A percentile compares a stretch with the other conserved stretches of the same genome.
Evolutionary conservation across 768 basidiomycete genomes (phyloP).

Genomic region (Hortiboletus flavorubellus): DNA sequence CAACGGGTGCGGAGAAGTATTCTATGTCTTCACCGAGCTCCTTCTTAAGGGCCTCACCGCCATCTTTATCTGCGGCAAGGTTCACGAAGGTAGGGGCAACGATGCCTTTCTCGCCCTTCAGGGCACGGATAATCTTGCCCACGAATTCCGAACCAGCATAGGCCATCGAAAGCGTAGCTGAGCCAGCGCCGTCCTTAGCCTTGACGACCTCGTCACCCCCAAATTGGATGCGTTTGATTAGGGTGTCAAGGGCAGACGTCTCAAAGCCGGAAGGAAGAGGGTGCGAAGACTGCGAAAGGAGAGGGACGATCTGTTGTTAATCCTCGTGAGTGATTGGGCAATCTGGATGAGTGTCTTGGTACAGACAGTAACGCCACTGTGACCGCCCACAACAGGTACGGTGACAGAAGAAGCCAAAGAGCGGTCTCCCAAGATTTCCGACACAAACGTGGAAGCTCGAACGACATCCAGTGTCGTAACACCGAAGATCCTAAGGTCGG

Average conservation of each 20-base stretch:
- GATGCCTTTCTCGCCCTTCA: slow-evolving; percentile 87
- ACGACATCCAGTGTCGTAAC: slow-evolving; percentile 98
- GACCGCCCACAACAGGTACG: slow-evolving; percentile 93
- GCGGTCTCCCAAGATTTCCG: slow-evolving; percentile 68
- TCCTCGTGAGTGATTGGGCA: slow-evolving; percentile 6
- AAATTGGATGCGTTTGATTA: slow-evolving; percentile 87
- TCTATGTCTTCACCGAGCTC: slow-evolving; percentile 75
- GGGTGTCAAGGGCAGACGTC: slow-evolving; percentile 47
- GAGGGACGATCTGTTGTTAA: slow-evolving; percentile 71
- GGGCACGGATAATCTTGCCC: slow-evolving; percentile 73
- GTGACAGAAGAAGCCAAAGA: slow-evolving; percentile 57
- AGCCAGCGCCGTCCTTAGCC: slow-evolving; percentile 89
- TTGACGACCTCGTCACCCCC: slow-evolving; percentile 98
- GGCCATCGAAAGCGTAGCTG: slow-evolving; percentile 96
- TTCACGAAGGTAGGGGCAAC: slow-evolving; percentile 83
- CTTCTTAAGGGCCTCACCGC: slow-evolving; percentile 69
- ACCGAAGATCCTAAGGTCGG: slow-evolving; percentile 75
- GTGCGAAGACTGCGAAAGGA: slow-evolving; percentile 87
- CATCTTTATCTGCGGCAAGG: slow-evolving; percentile 65
- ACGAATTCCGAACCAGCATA: slow-evolving; percentile 93
- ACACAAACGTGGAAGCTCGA: slow-evolving; percentile 94
- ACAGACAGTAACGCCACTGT: slow-evolving; percentile 83
- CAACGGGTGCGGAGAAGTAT: slow-evolving; percentile 87
- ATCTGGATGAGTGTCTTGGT: slow-evolving; percentile 14
- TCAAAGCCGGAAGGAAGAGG: slow-evolving; percentile 60